Evolutionary conservation across 305 asterid species (phyloP).

Genomic region (Rubia tinctorum): DNA sequence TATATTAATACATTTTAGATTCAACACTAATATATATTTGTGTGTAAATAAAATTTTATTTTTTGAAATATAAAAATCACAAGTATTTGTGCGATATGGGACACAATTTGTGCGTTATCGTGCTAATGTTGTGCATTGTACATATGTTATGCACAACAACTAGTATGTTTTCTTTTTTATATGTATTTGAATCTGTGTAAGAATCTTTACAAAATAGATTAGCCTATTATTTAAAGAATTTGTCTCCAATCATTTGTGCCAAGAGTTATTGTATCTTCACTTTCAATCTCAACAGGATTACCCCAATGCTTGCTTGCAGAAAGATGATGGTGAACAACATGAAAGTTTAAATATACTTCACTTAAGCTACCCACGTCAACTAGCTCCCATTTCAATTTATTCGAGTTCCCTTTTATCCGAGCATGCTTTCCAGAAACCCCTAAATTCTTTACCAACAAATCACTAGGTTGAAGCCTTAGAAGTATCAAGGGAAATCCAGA

Average conservation of each 20-base stretch:
- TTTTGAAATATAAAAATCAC: too few relatives aligned
- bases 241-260: slow-evolving; percentile 99
- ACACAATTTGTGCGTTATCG: too few relatives aligned
- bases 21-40: too few relatives aligned
- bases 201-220: slow-evolving; percentile 49
- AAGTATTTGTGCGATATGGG: too few relatives aligned
- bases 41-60: too few relatives aligned
- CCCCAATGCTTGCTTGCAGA: slow-evolving; percentile 81
- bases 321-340: slow-evolving; percentile 47
- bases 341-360: slow-evolving; percentile 78
- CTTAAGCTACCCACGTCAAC: slow-evolving; percentile 98
- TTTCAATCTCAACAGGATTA: slow-evolving; percentile 65
- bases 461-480: slow-evolving; percentile 90
- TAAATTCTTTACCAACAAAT: slow-evolving; percentile 68
- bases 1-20: too few relatives aligned
- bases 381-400: slow-evolving; percentile 88
- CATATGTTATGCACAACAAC: too few relatives aligned
- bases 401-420: slow-evolving; percentile 76
- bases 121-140: too few relatives aligned
- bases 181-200: too few relatives aligned
- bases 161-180: too few relatives aligned
- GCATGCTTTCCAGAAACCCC: slow-evolving; percentile 99
- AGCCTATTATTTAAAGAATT: slow-evolving; percentile 79
- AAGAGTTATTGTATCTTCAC: slow-evolving; percentile 71
- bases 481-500: slow-evolving; percentile 77